Evolutionary conservation across 257 asterid species (phyloP).

Genomic region (Solanum infundibuliforme): DNA sequence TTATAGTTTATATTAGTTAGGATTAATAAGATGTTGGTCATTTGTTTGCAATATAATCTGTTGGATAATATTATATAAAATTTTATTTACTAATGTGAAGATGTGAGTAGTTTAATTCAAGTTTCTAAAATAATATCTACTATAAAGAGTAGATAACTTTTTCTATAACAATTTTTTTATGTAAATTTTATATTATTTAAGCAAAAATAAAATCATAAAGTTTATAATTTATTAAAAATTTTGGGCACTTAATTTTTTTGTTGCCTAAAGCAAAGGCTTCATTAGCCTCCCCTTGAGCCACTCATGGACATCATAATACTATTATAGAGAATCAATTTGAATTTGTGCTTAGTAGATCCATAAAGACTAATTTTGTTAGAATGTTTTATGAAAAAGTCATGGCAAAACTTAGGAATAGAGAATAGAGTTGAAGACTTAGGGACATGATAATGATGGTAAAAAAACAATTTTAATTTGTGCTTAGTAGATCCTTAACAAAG

Average conservation of each 20-base stretch:
- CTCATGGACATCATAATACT: background rate
- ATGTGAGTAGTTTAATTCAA: background rate
- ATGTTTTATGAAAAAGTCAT: background rate
- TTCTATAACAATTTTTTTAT: background rate
- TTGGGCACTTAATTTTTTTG: background rate
- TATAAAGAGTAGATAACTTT: background rate
- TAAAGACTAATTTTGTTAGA: background rate
- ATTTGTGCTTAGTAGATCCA: background rate
- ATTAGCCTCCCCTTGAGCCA: background rate
- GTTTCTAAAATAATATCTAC: background rate
- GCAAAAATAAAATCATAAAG: background rate
- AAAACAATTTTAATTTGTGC: background rate
- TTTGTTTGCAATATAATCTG: background rate
- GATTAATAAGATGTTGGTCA: background rate
- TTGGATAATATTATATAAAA: background rate
- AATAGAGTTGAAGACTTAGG: background rate
- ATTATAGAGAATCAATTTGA: background rate
- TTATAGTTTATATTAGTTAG: background rate
- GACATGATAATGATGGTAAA: background rate
- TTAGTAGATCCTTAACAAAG: background rate
- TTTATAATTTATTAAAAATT: background rate
- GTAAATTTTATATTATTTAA: background rate
- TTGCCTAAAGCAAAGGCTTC: background rate
- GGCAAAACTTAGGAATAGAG: background rate
- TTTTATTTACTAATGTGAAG: background rate